A percentile compares a stretch with the other conserved stretches of the same genome.
phyloP scores from a whole-genome alignment of 257 asterid species.

The Solanum neorickii region DNA sequence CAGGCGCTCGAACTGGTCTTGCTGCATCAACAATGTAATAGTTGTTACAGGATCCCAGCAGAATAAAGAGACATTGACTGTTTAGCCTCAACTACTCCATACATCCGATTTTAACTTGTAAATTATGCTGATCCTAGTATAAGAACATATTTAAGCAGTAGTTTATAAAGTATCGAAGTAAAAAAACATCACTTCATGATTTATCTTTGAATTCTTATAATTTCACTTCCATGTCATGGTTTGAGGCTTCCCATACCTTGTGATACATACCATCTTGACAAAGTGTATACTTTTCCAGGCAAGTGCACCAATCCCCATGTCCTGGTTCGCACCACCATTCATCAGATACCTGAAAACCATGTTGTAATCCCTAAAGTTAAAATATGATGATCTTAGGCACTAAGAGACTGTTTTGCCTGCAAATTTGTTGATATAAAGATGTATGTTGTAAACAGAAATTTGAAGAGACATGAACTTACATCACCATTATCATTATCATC shows the following conservation, averaged over 20 bases:
- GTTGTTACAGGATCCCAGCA: background rate
- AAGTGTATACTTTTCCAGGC: slow-evolving; percentile 85
- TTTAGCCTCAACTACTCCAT: background rate
- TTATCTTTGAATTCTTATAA: background rate
- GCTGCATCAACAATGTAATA: slow-evolving; percentile 31
- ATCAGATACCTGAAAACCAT: slow-evolving; percentile 52
- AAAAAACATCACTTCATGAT: background rate
- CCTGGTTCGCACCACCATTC: slow-evolving; percentile 98
- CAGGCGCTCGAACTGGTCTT: slow-evolving; percentile 81
- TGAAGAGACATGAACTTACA: background rate
- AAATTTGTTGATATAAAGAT: background rate
- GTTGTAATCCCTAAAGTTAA: background rate
- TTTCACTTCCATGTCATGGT: background rate
- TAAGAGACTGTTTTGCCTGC: background rate
- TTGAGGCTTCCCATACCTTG: slow-evolving; percentile 43
- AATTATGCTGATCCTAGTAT: background rate
- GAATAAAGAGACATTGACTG: background rate
- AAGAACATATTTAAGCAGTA: background rate
- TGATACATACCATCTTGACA: slow-evolving; percentile 89
- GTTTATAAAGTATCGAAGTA: background rate
- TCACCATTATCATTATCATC: background rate
- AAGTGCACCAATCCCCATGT: slow-evolving; percentile 97
- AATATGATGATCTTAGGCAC: background rate
- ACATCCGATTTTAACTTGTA: background rate
- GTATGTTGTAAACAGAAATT: background rate